Conservation (phyloP, 2,329 filamentous ascomycete genomes). For the Aspergillus fijiensis region DNA sequence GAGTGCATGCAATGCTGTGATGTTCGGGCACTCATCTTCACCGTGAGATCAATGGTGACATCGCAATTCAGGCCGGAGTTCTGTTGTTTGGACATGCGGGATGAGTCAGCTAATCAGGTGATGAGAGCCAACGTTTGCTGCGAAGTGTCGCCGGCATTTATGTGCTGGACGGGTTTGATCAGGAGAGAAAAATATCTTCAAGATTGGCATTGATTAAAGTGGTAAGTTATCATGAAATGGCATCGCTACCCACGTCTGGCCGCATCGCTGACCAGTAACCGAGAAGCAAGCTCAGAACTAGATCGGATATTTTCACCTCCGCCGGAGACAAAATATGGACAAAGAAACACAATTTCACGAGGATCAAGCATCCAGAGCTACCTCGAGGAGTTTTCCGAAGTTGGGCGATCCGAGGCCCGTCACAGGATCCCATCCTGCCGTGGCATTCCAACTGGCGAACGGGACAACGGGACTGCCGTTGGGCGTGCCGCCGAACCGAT, state of each 20-base stretch:
- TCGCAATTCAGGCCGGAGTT: neutral
- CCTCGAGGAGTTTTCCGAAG: conserved; percentile 25
- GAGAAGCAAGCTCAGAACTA: neutral
- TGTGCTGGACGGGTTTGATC: neutral
- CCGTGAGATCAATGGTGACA: neutral
- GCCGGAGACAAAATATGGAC: neutral
- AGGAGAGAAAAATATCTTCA: neutral
- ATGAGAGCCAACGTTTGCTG: neutral
- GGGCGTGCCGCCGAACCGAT: conserved; percentile 42
- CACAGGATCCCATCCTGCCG: conserved; percentile 52
- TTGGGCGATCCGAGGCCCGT: conserved; percentile 45
- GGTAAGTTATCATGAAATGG: neutral
- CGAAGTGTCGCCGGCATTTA: neutral
- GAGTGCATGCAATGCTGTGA: neutral
- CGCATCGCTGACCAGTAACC: neutral
- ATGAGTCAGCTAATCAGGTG: neutral
- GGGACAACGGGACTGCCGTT: conserved; percentile 44
- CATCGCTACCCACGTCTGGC: neutral
- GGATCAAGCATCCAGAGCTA: conserved; percentile 1
- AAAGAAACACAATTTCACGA: neutral
- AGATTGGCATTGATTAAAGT: neutral
- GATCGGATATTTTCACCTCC: neutral
- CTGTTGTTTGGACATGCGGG: neutral
- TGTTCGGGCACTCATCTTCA: neutral
- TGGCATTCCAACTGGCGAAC: conserved; percentile 53